Conservation (phyloP, 306 rosid species). For the Luffa acutangula region DNA sequence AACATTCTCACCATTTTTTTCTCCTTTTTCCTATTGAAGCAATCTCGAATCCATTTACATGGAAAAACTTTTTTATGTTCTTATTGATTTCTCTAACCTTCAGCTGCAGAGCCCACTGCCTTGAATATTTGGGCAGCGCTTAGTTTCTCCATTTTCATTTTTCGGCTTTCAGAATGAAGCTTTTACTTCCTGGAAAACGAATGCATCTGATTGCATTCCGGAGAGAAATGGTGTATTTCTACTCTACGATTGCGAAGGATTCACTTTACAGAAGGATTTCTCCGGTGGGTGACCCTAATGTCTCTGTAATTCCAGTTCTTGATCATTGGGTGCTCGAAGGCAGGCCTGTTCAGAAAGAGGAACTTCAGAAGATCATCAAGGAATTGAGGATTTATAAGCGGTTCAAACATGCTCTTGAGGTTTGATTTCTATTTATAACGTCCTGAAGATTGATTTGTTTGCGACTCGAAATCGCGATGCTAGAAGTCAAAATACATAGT, state of each 20-base stretch:
- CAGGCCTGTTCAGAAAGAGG: not conserved
- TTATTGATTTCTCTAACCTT: not conserved
- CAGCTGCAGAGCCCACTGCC: not conserved
- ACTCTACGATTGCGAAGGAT: not conserved
- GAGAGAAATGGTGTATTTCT: not conserved
- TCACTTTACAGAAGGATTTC: constrained; percentile 6
- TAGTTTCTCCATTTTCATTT: not conserved
- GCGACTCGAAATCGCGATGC: not conserved
- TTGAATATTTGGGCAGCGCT: not conserved
- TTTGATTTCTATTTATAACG: not conserved
- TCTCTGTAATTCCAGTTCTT: constrained; percentile 2
- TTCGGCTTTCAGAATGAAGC: not conserved
- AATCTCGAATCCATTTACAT: no score
- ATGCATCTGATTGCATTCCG: not conserved
- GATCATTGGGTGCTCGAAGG: constrained; percentile 1
- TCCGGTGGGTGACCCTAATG: constrained; percentile 5
- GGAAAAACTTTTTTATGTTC: no score
- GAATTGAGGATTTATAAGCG: not conserved
- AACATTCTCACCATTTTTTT: constrained; percentile 11
- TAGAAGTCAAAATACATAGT: not conserved
- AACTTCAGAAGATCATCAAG: not conserved
- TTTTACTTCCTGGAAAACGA: not conserved
- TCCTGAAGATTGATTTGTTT: not conserved
- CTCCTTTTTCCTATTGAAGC: not conserved
- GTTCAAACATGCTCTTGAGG: constrained; percentile 2